Base-by-base conservation (phyloP, 2,329 filamentous ascomycete genomes). In the Mollisia scopiformis region DNA sequence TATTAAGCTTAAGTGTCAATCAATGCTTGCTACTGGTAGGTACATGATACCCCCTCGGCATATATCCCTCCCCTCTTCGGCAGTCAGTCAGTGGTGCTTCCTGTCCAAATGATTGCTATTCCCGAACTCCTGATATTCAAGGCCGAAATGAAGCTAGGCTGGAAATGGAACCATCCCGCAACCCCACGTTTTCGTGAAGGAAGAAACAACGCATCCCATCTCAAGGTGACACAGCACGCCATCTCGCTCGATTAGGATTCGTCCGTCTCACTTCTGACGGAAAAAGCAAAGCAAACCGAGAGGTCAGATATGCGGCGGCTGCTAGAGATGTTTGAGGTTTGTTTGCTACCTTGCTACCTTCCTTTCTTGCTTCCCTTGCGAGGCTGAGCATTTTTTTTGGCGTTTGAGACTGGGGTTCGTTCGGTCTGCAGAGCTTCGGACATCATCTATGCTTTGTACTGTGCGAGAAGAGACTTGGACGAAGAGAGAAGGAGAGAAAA, bases 251-350 rank as follows among this genome's bases (percentile, higher is more conserved):
- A 11, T 30, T 11, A 16, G n/a, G 13, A 27, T 49, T 49, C 23
- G 23, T 19, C 23, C 39, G 16, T 19, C 39, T 10, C 16, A 8
- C n/a, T 6, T 21, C 39, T 43, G 6, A 21, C 21, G 23, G 23
- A 43, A 19, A 43, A 43, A 43, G 4, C 16, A 23, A 21, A 43
- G 39, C 39, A 19, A 43, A 41, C 11, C n/a, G 39, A 43, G 23
- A 43, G 2, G n/a, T 10, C 31, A 47, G 31, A 13, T n/a, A 41
- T 39, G 39, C 25, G 27, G 55, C 33, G 41, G 8, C 19, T 7
- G 27, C 23, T 51, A 16, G 49, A 28, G 16, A 51, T 51, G 49
- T 51, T 51, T 51, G 49, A 51, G 49, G 49, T 51, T 31, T 23
- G 49, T 49, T 21, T n/a, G 8, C 49, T 19, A 16, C 25, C 46